Evolutionary conservation across 768 basidiomycete genomes (phyloP), one percentile per base, ranked within the genome.

Genomic region (Inosperma sp.): DNA sequence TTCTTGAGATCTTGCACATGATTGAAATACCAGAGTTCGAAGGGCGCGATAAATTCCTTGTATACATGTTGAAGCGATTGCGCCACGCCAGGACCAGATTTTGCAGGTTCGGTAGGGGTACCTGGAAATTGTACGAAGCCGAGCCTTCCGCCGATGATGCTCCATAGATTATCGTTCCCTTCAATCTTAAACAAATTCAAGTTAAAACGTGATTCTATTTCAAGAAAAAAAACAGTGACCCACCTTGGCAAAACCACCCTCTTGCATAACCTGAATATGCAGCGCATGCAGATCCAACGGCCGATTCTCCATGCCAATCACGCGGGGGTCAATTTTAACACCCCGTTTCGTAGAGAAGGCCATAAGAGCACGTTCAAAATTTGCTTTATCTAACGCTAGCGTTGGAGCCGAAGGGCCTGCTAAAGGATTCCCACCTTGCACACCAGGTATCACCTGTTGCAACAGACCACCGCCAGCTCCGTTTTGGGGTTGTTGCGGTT

Each of bases 71-170:
- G 73, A 4, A 89, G 66, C 21, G 80, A 79, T 44, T 76, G 75
- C 0, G 84, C 86, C 25, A 79, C 72, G 19, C 67, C 81, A 2
- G 84, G 85, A 3, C 82, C 82, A 22, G 76, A 74, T 57, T 78
- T 81, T 4, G 79, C 72, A 9, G 86, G 84, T 53, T 86, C 82
- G 4, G 70, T 64, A 1, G 79, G 82, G 9, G 68, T 77, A 4
- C 74, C 83, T 2, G 82, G 82, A 56, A 87, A 85, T 47, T 82
- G 74, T 3, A 82, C 74, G 58, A 83, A 80, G 14, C 80, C 82
- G 65, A 89, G 71, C 19, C 75, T 76, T n/a, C 77, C 86, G 14
- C 78, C 87, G 49, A 89, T 78, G 37, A 83, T 68, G 13, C 76
- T 59, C 87, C 86, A 88, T 23, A 51, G 72, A 54, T 44, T 45